phyloP scores from a whole-genome alignment of 2,329 filamentous ascomycete genomes.

The Hymenoscyphus linearis region DNA sequence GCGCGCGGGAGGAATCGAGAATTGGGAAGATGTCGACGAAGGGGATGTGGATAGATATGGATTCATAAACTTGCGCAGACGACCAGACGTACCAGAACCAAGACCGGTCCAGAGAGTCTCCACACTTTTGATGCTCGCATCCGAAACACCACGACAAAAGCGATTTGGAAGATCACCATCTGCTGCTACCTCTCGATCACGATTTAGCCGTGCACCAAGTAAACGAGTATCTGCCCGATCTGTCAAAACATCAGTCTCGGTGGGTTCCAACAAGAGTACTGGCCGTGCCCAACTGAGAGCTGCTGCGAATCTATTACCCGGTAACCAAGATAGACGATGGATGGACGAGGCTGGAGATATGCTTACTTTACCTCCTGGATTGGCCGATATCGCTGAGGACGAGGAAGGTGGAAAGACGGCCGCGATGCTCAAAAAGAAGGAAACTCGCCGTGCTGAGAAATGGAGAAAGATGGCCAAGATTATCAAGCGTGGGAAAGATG shows the following conservation, averaged over 20 bases:
- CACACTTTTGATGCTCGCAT: constrained; percentile 29
- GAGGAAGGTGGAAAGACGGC: constrained; percentile 46
- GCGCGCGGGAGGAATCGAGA: constrained; percentile 55
- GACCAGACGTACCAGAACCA: constrained; percentile 35
- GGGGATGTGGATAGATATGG: constrained; percentile 62
- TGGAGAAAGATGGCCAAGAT: constrained; percentile 63
- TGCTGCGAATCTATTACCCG: constrained; percentile 53
- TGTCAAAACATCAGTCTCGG: constrained; percentile 45
- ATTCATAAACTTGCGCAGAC: constrained; percentile 50
- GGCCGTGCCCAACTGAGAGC: constrained; percentile 49
- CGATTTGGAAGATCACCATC: constrained; percentile 29
- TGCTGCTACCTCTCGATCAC: constrained; percentile 17
- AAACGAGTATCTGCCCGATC: constrained; percentile 54
- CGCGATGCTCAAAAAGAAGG: constrained; percentile 56
- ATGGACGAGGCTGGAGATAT: constrained; percentile 64
- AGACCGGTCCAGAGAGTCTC: constrained; percentile 30
- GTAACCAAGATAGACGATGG: constrained; percentile 55
- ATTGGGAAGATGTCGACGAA: constrained; percentile 60
- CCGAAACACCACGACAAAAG: constrained; percentile 28
- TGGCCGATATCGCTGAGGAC: constrained; percentile 52
- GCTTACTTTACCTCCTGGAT: constrained; percentile 53
- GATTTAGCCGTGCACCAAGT: constrained; percentile 38
- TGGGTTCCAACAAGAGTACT: constrained; percentile 38
- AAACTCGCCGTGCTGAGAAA: constrained; percentile 58
- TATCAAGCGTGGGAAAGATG: constrained; percentile 43